Evolutionary conservation across 2,329 filamentous ascomycete genomes (phyloP).

Genomic region (Elsinoe batatas): DNA sequence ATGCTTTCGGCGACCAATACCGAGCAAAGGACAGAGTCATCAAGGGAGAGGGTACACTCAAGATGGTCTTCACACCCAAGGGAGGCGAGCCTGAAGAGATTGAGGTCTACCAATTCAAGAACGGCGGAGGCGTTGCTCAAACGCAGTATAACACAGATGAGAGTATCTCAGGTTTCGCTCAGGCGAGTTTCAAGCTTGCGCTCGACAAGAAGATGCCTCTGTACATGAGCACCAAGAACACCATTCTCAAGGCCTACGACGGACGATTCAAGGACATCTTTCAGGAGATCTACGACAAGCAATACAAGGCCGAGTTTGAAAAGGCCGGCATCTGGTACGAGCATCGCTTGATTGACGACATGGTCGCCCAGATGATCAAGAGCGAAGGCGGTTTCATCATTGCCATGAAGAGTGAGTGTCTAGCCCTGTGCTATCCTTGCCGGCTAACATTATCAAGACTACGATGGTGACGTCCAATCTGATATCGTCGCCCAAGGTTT

Average conservation of each 20-base stretch:
- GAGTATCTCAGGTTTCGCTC: conserved; percentile 88
- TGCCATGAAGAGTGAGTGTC: conserved; percentile 76
- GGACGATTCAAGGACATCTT: conserved; percentile 99
- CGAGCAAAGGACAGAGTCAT: conserved; percentile 87
- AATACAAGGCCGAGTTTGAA: conserved; percentile 84
- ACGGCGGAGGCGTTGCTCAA: conserved; percentile 69
- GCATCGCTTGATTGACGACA: conserved; percentile 97
- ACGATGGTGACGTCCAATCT: conserved; percentile 97
- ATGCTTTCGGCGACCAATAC: conserved; percentile 98
- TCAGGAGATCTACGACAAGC: conserved; percentile 84
- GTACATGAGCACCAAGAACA: conserved; percentile 99
- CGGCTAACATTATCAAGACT: conserved; percentile 51
- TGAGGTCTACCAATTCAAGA: conserved; percentile 80
- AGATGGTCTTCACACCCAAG: conserved; percentile 86
- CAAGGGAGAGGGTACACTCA: conserved; percentile 72
- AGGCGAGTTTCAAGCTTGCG: conserved; percentile 93
- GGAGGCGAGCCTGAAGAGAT: conserved; percentile 74
- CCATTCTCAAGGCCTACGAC: conserved; percentile 97
- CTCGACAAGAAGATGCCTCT: conserved; percentile 79
- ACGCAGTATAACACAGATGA: conserved; percentile 98
- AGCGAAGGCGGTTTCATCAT: conserved; percentile 92
- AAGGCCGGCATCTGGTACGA: conserved; percentile 96
- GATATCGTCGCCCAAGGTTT: conserved; percentile 98
- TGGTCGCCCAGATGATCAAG: conserved; percentile 99
- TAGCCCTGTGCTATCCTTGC: not conserved